Conservation (phyloP, 2,329 filamentous ascomycete species). For the Colletotrichum sp. region DNA sequence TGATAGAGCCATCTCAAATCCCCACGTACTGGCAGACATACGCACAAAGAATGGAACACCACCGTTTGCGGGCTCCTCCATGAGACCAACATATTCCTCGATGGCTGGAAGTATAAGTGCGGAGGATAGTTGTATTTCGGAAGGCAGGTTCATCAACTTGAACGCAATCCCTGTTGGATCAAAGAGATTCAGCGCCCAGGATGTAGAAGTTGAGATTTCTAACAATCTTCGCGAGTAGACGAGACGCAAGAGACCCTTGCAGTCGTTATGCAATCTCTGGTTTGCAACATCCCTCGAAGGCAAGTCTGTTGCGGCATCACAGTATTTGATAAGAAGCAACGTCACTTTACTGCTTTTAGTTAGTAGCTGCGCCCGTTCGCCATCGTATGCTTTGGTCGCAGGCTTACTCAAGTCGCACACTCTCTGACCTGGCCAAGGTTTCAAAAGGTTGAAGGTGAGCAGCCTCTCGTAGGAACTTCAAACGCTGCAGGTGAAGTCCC, state of each 20-base stretch:
- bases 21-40: not conserved
- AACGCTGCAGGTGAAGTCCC: not conserved
- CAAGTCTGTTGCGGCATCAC: not conserved
- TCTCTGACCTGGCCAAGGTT: not conserved
- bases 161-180: not conserved
- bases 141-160: not conserved
- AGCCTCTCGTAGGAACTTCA: not conserved
- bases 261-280: not conserved
- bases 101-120: not conserved
- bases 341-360: not conserved
- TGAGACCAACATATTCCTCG: not conserved
- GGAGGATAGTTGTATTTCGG: not conserved
- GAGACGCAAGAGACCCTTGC: not conserved
- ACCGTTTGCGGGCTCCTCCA: not conserved
- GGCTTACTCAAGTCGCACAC: not conserved
- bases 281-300: not conserved
- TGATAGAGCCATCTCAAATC: not conserved
- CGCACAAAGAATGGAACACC: not conserved
- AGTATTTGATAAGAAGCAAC: not conserved
- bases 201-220: not conserved
- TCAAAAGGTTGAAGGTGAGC: not conserved
- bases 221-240: rapidly evolving
- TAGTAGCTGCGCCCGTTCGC: not conserved
- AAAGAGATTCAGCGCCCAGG: not conserved
- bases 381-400: not conserved